Evolutionary conservation across 108 stramenopile species (phyloP).

Genomic region (Pseudonitzschia delicatissima): DNA sequence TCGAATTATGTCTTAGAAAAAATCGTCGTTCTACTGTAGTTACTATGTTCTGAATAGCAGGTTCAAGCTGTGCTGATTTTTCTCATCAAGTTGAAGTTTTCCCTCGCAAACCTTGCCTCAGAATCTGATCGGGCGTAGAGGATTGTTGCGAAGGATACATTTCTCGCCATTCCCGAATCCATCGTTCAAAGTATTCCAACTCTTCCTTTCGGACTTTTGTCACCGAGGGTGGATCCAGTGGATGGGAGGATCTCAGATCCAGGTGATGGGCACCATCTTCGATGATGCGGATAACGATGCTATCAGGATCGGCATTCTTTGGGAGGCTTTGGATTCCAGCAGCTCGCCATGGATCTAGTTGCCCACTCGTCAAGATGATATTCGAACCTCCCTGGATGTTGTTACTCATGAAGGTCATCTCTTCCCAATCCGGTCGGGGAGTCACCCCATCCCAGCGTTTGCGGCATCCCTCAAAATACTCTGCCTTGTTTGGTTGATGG

Average conservation of each 20-base stretch:
- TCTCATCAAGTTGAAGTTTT: too few species aligned
- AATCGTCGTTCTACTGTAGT: too few species aligned
- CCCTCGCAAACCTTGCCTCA: too few species aligned
- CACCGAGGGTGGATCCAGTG: conserved; percentile 31
- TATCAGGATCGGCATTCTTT: conserved; percentile 14
- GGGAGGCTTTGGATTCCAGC: conserved; percentile 32
- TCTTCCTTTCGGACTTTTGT: conserved; percentile 24
- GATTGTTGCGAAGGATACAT: conserved; percentile 11
- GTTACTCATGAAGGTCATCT: conserved; percentile 29
- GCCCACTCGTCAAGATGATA: conserved; percentile 38
- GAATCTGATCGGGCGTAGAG: too few species aligned
- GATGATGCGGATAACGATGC: conserved; percentile 28
- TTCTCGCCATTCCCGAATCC: conserved; percentile 22
- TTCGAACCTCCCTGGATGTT: conserved; percentile 32
- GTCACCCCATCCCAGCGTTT: conserved; percentile 21
- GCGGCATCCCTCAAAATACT: conserved; percentile 21
- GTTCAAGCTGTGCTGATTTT: too few species aligned
- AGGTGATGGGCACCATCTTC: conserved; percentile 31
- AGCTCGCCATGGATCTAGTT: conserved; percentile 39
- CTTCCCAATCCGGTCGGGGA: conserved; percentile 40
- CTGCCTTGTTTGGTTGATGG: conserved; percentile 30
- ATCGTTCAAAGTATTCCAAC: conserved; percentile 6
- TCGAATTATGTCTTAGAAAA: too few species aligned
- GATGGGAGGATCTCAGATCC: conserved; percentile 25
- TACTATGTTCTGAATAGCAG: too few species aligned